phyloP scores from a whole-genome alignment of 306 rosid genomes.

The Rosa multiflora region DNA sequence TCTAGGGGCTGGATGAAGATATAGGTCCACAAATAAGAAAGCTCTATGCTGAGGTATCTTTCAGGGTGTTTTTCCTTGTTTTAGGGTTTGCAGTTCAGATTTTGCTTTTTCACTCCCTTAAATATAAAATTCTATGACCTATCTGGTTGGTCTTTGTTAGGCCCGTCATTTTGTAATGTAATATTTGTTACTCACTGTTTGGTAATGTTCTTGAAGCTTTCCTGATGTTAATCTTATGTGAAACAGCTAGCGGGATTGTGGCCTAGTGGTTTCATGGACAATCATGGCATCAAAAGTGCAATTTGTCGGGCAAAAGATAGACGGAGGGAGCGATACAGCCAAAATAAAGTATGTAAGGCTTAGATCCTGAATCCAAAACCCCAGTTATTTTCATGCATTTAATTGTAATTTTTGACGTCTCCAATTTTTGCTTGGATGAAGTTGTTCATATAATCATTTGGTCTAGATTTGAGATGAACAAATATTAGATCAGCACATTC shows the following conservation, averaged over 20 bases:
- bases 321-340: slow-evolving; percentile 57
- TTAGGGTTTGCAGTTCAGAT: slow-evolving; percentile 2
- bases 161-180: not conserved
- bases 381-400: not conserved
- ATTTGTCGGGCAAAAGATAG: slow-evolving; percentile 92
- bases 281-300: slow-evolving; percentile 94
- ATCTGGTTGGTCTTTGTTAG: not conserved
- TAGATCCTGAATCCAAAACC: not conserved
- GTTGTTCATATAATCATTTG: not conserved
- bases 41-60: slow-evolving; percentile 84
- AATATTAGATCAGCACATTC: not conserved
- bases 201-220: slow-evolving; percentile 6
- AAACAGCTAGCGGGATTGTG: slow-evolving; percentile 88
- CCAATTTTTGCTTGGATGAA: not conserved
- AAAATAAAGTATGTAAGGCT: slow-evolving; percentile 56
- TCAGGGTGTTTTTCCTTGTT: slow-evolving; percentile 11
- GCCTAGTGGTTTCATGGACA: slow-evolving; percentile 97
- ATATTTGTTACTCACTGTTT: not conserved
- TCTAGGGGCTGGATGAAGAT: slow-evolving; percentile 94
- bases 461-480: not conserved
- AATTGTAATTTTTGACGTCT: slow-evolving; percentile 1
- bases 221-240: slow-evolving; percentile 1
- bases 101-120: not conserved
- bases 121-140: not conserved
- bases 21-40: slow-evolving; percentile 88